These are phyloP conservation scores for Aspergillus avenaceus DNA, from an alignment of 495 filamentous ascomycete species.

Conservation along the genomic window DNA sequence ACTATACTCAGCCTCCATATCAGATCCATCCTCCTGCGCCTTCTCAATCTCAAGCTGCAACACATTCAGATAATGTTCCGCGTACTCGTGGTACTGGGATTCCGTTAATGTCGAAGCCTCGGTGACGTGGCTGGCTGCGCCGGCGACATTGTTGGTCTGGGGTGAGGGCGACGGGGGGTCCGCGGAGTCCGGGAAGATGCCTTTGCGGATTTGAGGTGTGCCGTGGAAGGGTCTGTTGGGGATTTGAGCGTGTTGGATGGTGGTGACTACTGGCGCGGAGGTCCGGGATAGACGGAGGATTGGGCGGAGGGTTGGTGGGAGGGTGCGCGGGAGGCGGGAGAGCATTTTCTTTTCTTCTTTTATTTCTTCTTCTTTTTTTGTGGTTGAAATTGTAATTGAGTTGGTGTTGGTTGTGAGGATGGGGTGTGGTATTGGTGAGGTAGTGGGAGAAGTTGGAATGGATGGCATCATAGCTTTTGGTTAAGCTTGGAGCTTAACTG, in stretches of 20 bases:
- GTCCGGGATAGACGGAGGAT: constrained; percentile 21
- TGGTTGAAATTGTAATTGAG: background rate
- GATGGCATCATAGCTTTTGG: constrained; percentile 12
- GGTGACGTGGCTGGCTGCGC: constrained; percentile 29
- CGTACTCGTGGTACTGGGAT: constrained; percentile 43
- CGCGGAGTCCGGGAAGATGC: constrained; percentile 38
- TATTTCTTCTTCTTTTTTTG: background rate
- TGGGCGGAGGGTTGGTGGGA: constrained; percentile 13
- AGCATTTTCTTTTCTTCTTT: constrained; percentile 30
- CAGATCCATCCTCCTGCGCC: constrained; percentile 39
- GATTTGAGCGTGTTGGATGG: constrained; percentile 4
- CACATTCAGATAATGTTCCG: constrained; percentile 47
- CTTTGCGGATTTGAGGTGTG: constrained; percentile 30
- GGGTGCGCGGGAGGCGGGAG: constrained; percentile 28
- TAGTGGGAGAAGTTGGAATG: constrained; percentile 6
- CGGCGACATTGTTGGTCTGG: constrained; percentile 29
- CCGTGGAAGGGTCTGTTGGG: constrained; percentile 25
- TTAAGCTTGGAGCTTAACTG: constrained; percentile 7
- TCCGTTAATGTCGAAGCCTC: constrained; percentile 39
- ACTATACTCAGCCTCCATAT: constrained; percentile 56
- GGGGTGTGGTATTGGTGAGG: too few relatives aligned
- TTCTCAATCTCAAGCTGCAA: constrained; percentile 44
- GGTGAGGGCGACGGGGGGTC: constrained; percentile 38
- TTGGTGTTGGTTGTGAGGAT: too few relatives aligned
- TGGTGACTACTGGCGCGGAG: constrained; percentile 12